Conservation (phyloP, 139 green algal species). For the Chlorella sp. region DNA sequence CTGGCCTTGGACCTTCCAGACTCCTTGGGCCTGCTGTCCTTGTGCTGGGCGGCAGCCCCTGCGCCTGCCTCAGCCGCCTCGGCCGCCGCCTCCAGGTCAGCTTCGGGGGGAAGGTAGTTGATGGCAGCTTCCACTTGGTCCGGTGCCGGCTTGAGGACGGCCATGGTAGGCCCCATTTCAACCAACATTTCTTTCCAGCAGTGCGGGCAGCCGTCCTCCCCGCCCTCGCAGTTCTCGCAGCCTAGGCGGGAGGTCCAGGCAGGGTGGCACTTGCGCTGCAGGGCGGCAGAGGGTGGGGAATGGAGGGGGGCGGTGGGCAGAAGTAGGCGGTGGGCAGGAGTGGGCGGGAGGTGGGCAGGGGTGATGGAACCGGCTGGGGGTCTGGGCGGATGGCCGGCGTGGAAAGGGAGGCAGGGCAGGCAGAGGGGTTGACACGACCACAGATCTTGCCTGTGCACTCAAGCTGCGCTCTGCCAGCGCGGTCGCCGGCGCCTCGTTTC, state of each 20-base stretch:
- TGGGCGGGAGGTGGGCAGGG: background rate
- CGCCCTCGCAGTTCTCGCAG: slow-evolving; percentile 10
- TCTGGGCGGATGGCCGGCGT: too few relatives aligned
- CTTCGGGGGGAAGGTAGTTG: background rate
- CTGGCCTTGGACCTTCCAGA: too few relatives aligned
- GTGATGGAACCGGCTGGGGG: background rate
- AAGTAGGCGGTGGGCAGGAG: background rate
- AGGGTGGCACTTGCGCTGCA: background rate
- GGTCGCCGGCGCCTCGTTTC: too few relatives aligned
- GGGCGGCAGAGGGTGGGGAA: background rate
- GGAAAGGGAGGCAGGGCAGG: too few relatives aligned
- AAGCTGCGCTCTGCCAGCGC: background rate
- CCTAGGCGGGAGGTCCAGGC: background rate
- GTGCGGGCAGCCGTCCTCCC: slow-evolving; percentile 15
- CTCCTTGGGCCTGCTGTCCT: too few relatives aligned
- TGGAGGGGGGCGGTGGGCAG: background rate
- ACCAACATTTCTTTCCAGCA: slow-evolving; percentile 28
- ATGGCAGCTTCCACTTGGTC: slow-evolving; percentile 7
- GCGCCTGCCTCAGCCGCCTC: background rate
- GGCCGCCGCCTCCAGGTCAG: background rate
- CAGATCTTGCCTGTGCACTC: background rate
- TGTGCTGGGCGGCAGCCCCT: too few relatives aligned
- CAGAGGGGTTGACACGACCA: too few relatives aligned
- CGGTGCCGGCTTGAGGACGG: background rate
- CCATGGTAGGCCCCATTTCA: background rate